phyloP scores from a whole-genome alignment of 352 stramenopile species.

The Globisporangium yorkense region DNA sequence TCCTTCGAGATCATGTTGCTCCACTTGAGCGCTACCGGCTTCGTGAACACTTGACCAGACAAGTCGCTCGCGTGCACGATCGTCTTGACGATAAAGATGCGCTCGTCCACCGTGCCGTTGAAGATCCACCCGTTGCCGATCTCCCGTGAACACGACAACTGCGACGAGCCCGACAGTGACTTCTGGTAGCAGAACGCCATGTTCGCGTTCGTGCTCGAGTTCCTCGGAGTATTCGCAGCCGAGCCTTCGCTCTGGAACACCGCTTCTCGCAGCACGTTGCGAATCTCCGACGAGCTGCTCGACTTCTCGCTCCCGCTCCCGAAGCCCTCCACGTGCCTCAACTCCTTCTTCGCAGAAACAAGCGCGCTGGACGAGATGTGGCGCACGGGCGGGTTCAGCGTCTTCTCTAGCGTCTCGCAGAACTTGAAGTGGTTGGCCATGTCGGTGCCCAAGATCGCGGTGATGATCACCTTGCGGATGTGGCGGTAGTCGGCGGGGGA shows the following conservation, averaged over 20 bases:
- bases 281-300: slow-evolving; percentile 20
- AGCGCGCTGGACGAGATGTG: slow-evolving; percentile 42
- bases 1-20: slow-evolving; percentile 89
- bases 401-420: slow-evolving; percentile 70
- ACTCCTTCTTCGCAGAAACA: slow-evolving; percentile 26
- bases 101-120: slow-evolving; percentile 66
- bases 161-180: slow-evolving; percentile 6
- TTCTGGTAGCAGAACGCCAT: slow-evolving; percentile 9
- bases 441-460: slow-evolving; percentile 86
- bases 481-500: slow-evolving; percentile 63
- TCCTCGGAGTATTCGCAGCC: slow-evolving; percentile 25
- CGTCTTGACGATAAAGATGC: slow-evolving; percentile 79
- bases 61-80: slow-evolving; percentile 87
- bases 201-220: slow-evolving; percentile 2
- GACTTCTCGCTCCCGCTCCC: slow-evolving; percentile 3
- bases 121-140: slow-evolving; percentile 47
- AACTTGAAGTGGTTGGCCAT: slow-evolving; percentile 89
- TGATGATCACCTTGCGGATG: slow-evolving; percentile 86
- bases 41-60: slow-evolving; percentile 81
- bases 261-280: slow-evolving; percentile 52
- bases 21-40: slow-evolving; percentile 86
- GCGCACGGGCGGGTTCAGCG: slow-evolving; percentile 44
- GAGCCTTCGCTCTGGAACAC: slow-evolving; percentile 48
- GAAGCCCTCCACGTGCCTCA: slow-evolving; percentile 2
- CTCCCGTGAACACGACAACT: slow-evolving; percentile 19